A percentile compares a stretch with the other conserved stretches of the same genome.
Evolutionary conservation across 2,329 filamentous ascomycete genomes (phyloP).

Genomic region (Cladosporium sp.): DNA sequence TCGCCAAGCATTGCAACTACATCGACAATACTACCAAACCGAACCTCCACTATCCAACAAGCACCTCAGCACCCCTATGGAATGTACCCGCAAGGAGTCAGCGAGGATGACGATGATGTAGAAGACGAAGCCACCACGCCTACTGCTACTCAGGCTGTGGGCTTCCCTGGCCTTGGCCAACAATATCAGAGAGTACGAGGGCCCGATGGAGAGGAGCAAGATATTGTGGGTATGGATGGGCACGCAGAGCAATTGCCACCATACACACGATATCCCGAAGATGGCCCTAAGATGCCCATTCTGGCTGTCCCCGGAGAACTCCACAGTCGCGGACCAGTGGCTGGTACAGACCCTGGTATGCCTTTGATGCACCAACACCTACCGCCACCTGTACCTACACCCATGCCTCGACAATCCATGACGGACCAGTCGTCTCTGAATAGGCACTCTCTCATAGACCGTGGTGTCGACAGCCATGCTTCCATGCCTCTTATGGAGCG

Average conservation of each 20-base stretch:
- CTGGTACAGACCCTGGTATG: conserved; percentile 38
- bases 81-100: conserved; percentile 80
- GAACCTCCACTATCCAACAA: conserved; percentile 27
- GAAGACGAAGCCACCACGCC: conserved; percentile 43
- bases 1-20: conserved; percentile 70
- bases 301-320: conserved; percentile 36
- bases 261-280: conserved; percentile 86
- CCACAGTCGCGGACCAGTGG: conserved; percentile 38
- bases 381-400: conserved; percentile 29
- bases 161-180: conserved; percentile 69
- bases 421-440: conserved; percentile 35
- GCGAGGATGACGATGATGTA: conserved; percentile 59
- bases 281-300: conserved; percentile 57
- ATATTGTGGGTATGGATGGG: conserved; percentile 83
- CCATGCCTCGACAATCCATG: conserved; percentile 37
- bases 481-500: conserved; percentile 23
- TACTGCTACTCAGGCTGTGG: conserved; percentile 51
- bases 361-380: conserved; percentile 40
- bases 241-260: conserved; percentile 90
- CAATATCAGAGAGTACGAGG: conserved; percentile 73
- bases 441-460: conserved; percentile 19
- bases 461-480: conserved; percentile 23
- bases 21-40: conserved; percentile 63
- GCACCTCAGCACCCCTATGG: conserved; percentile 79
- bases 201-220: conserved; percentile 82